phyloP scores from a whole-genome alignment of 495 filamentous ascomycete species.

The Penicillium herquei region DNA sequence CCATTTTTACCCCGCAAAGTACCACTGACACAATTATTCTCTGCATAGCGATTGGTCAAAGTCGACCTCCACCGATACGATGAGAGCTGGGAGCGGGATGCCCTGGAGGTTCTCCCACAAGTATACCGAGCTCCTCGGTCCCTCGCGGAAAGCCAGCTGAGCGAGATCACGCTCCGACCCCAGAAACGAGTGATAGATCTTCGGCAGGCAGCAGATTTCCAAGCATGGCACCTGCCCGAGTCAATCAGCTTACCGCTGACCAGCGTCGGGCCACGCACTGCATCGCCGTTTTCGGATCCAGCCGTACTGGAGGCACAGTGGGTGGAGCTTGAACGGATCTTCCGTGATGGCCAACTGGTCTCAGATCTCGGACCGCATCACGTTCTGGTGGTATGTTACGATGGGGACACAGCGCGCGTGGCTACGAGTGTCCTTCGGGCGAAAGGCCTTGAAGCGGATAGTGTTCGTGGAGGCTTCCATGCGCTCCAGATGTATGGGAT shows the following conservation, averaged over 20 bases:
- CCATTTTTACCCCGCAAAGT: not conserved
- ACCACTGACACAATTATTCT: conserved; percentile 7
- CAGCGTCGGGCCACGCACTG: conserved; percentile 27
- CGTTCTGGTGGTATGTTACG: conserved; percentile 51
- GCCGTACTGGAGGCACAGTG: conserved; percentile 44
- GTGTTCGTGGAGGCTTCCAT: conserved; percentile 44
- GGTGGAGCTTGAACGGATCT: conserved; percentile 42
- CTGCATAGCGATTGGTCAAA: conserved; percentile 39
- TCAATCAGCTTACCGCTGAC: conserved; percentile 44
- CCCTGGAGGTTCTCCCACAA: conserved; percentile 36
- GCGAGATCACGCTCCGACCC: conserved; percentile 24
- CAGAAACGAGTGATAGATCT: conserved; percentile 42
- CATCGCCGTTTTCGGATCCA: conserved; percentile 47
- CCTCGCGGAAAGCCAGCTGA: conserved; percentile 22
- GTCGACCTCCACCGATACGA: conserved; percentile 56
- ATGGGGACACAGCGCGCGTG: conserved; percentile 52
- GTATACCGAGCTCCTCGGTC: conserved; percentile 30
- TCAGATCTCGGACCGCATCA: conserved; percentile 27
- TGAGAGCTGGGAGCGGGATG: conserved; percentile 49
- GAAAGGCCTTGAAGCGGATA: conserved; percentile 49
- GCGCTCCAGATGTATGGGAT: conserved; percentile 31
- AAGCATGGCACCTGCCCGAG: conserved; percentile 42
- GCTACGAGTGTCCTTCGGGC: conserved; percentile 53
- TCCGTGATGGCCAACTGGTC: conserved; percentile 25
- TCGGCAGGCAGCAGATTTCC: conserved; percentile 37